Base-by-base conservation (phyloP, 2,329 filamentous ascomycete genomes). In the Lecanosticta acicola region DNA sequence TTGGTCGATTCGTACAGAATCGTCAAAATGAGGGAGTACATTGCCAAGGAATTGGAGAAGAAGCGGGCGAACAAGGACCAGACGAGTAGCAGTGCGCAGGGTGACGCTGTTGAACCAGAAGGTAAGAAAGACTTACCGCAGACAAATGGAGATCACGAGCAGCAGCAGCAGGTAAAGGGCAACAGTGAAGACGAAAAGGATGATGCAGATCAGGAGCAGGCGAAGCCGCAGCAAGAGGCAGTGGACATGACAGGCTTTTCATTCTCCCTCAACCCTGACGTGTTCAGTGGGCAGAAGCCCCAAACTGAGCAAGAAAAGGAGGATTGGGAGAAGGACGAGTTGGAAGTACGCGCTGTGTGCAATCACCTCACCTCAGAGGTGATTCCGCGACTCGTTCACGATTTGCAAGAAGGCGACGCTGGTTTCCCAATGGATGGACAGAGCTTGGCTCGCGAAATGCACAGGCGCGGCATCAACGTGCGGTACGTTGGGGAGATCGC, bases 361-460 rank as follows among this genome's bases (percentile, higher is more conserved):
- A 75, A 81, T 43, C 89, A 85, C 67, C 76, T 98, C 40, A 80
- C 81, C 7, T 76, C 81, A 7, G 83, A 84, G 49, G 80, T 88
- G 44, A 85, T 98, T 54, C 89, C 91, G n/a, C 80, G 85, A 45
- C 76, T 98, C 46, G 71, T 97, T 47, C 82, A 84, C 51, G 91
- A 98, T 60, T 78, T 98, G 48, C 84, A 85, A 63, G 87, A 94
- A 55, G 90, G 88, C 4, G 91, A 98, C 57, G 84, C 95, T 56
- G 93, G 91, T 60, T 97, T 97, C 73, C 93, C 93, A 10, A 96
- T 97, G 88, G 94, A 98, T 60, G 93, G 93, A n/a, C 80, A 86
- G 61, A 96, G 91, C 16, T 75, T 98, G 48, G 87, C 85, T 59
- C 82, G 83, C 55, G 79, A 96, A 41, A 76, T 98, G 63, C 93